phyloP scores from a whole-genome alignment of 2,329 filamentous ascomycete genomes.

The Geosmithia flava region DNA sequence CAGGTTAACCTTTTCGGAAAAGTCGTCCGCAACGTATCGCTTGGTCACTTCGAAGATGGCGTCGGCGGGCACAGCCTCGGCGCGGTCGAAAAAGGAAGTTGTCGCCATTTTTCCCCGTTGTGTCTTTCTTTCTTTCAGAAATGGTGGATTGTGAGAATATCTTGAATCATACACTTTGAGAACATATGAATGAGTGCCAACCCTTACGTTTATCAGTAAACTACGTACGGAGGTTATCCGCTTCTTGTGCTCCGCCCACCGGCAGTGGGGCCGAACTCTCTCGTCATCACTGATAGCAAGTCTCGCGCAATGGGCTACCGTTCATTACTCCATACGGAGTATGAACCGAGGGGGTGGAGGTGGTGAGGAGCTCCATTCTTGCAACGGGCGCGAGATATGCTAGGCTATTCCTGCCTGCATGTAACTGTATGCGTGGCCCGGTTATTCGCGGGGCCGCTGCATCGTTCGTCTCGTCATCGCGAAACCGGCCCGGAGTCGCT shows the following conservation, averaged over 20 bases:
- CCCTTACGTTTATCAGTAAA: background rate
- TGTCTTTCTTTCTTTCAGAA: too few species aligned
- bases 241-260: background rate
- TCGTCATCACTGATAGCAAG: background rate
- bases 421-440: background rate
- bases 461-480: background rate
- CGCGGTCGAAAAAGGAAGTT: conserved; percentile 8
- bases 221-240: background rate
- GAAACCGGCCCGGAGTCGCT: too few species aligned
- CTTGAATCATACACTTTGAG: too few species aligned
- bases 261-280: background rate
- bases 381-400: too few species aligned
- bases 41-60: conserved; percentile 20
- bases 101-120: background rate
- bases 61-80: conserved; percentile 15
- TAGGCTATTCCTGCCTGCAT: background rate
- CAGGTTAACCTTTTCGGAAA: conserved; percentile 22
- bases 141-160: too few species aligned
- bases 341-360: too few species aligned
- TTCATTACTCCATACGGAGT: too few species aligned
- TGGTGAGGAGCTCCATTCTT: too few species aligned
- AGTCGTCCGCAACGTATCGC: conserved; percentile 15
- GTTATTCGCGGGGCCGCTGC: background rate
- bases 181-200: background rate
- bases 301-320: too few species aligned